Conservation (phyloP, 1,284 basidiomycete genomes). For the Cryptococcus sp. region DNA sequence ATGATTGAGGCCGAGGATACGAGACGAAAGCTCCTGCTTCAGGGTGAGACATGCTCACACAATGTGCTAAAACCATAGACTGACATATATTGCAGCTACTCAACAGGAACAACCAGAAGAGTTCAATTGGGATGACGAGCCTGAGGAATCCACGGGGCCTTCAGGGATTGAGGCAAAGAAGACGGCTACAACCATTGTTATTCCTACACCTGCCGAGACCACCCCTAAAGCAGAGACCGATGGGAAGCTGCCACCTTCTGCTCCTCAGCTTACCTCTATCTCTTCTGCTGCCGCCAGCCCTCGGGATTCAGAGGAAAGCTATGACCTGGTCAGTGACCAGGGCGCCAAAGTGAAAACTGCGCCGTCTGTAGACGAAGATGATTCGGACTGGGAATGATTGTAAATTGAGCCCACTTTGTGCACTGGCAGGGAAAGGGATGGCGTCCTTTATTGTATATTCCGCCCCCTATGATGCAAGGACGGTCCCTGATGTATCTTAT, state of each 20-base stretch:
- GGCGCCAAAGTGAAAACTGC: conserved; percentile 16
- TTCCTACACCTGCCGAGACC: conserved; percentile 7
- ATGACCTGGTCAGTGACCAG: conserved; percentile 47
- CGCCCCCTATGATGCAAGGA: no score
- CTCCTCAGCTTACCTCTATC: conserved; percentile 16
- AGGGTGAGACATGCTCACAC: conserved; percentile 57
- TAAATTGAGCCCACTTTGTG: background rate
- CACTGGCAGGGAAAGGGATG: background rate
- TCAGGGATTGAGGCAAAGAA: background rate
- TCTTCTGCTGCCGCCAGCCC: conserved; percentile 30
- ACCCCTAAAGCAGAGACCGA: conserved; percentile 17
- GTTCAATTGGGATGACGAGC: conserved; percentile 51
- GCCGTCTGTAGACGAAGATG: conserved; percentile 29
- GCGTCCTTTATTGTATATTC: no score
- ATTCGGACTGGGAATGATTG: conserved; percentile 51
- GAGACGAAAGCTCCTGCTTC: conserved; percentile 72
- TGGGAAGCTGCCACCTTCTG: conserved; percentile 12
- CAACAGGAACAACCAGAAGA: conserved; percentile 37
- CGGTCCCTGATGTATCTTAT: no score
- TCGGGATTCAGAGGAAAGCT: conserved; percentile 52
- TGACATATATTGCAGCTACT: conserved; percentile 16
- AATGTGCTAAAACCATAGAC: background rate
- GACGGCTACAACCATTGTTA: background rate
- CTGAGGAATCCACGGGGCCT: conserved; percentile 19
- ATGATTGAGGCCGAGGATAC: conserved; percentile 81